Evolutionary conservation across 1,284 basidiomycete species (phyloP), one percentile per base, ranked within the genome.

Genomic region (Athelia sp.): DNA sequence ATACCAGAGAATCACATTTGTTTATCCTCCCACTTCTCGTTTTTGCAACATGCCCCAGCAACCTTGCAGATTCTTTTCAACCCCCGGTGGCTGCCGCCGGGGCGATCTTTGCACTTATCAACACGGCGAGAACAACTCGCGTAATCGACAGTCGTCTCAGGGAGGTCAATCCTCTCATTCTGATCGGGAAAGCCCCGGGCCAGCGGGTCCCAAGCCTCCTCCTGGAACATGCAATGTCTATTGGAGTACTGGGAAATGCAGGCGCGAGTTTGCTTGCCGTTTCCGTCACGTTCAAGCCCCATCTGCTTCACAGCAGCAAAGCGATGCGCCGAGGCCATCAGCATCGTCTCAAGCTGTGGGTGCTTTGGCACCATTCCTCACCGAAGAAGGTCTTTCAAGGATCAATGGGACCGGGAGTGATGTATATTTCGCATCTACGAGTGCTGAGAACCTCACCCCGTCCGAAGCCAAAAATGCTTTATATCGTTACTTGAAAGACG

Each of bases 241-340:
- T 58, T 85, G 79, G 81, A 60, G 67, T 0, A 64, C 58, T 0
- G 82, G 82, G 2, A 59, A 56, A 32, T 85, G 82, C 58, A 65
- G 57, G 8, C 63, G 62, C 9, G 72, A 70, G 15, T 82, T 79
- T 50, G 58, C 62, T 1, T 84, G 82, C 59, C 68, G 53, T 14
- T 81, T 62, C 56, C 59, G 56, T n/a, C 36, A 40, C 19, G 36
- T 34, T n/a, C 32, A 40, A 40, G 6, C 36, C n/a, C 19, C 36
- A n/a, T 40, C 36, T 40, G n/a, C 36, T 40, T 21, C 36, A 4
- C 6, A 9, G 15, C 8, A 40, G 19, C 36, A 40, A 29, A 13
- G 26, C 13, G 6, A 29, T 29, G 6, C 26, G 26, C 26, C 26
- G 6, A 13, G 26, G 26, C 26, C 26, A 6, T 29, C 26, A 6